These are phyloP conservation scores for Agaricus bisporus DNA, from an alignment of 768 basidiomycete species.

Conservation along the genomic window DNA sequence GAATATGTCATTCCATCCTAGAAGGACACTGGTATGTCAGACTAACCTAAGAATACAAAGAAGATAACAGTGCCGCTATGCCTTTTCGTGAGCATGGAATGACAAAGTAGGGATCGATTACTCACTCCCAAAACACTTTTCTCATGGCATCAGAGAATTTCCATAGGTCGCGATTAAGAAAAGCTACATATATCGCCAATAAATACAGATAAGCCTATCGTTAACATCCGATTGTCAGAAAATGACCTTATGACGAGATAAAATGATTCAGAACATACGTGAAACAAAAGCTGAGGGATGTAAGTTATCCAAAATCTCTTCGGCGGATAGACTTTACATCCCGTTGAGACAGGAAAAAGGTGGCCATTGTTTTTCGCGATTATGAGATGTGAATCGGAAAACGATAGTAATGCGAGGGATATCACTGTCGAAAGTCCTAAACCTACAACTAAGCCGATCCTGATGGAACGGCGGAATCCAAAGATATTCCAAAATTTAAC, in stretches of 20 bases:
- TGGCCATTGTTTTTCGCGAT: not conserved
- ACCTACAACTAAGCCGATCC: not conserved
- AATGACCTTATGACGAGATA: too few species aligned
- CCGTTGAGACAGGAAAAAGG: not conserved
- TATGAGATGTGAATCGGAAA: not conserved
- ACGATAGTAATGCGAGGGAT: not conserved
- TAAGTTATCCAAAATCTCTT: not conserved
- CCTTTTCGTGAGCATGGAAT: not conserved
- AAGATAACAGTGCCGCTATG: not conserved
- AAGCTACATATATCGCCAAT: not conserved
- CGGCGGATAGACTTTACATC: constrained; percentile 2
- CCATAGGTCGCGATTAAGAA: not conserved
- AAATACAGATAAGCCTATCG: constrained; percentile 1
- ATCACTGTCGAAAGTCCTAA: not conserved
- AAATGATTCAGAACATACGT: not conserved
- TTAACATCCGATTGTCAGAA: not conserved
- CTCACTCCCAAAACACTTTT: constrained; percentile 9
- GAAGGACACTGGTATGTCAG: not conserved
- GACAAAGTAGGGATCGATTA: not conserved
- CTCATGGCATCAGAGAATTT: constrained; percentile 1
- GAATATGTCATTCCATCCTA: too few species aligned
- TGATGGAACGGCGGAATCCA: not conserved
- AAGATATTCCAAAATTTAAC: constrained; percentile 8
- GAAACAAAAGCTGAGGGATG: not conserved
- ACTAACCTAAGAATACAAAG: not conserved